These are phyloP conservation scores for Cercospora berteroae DNA, from an alignment of 2,329 filamentous ascomycete species.

Conservation along the genomic window DNA sequence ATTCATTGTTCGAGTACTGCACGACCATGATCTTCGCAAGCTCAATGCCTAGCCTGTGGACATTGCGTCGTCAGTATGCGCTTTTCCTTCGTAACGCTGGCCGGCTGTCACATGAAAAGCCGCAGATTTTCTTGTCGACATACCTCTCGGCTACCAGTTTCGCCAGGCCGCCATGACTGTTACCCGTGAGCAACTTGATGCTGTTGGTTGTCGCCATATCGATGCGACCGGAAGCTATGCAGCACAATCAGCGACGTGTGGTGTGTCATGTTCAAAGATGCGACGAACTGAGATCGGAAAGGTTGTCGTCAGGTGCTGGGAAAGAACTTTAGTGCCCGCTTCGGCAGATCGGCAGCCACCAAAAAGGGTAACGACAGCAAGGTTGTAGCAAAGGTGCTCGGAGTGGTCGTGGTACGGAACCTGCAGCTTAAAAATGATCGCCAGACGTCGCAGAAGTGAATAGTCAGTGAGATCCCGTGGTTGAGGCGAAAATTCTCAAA, in stretches of 20 bases:
- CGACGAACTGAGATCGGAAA: neutral
- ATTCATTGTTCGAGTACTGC: constrained; percentile 85
- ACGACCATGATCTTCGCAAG: constrained; percentile 76
- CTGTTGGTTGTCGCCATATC: constrained; percentile 65
- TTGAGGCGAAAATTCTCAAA: neutral
- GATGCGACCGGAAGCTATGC: constrained; percentile 20
- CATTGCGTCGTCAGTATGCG: constrained; percentile 14
- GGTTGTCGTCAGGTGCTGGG: constrained; percentile 11
- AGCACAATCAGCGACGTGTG: constrained; percentile 8
- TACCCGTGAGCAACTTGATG: constrained; percentile 72
- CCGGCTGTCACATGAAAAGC: constrained; percentile 11
- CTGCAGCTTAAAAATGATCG: neutral
- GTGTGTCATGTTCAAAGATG: constrained; percentile 23
- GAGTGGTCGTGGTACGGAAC: neutral
- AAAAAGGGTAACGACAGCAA: neutral
- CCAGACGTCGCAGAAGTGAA: neutral
- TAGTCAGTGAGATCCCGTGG: neutral
- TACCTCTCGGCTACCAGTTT: constrained; percentile 67
- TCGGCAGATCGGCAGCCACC: constrained; percentile 1
- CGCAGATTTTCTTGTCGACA: constrained; percentile 22
- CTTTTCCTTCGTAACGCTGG: neutral
- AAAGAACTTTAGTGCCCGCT: constrained; percentile 15
- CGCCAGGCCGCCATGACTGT: constrained; percentile 70
- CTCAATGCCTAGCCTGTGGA: constrained; percentile 67
- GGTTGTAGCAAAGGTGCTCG: neutral